These are phyloP conservation scores for Clonostachys byssicola DNA, from an alignment of 2,329 filamentous ascomycete species.

Conservation along the genomic window DNA sequence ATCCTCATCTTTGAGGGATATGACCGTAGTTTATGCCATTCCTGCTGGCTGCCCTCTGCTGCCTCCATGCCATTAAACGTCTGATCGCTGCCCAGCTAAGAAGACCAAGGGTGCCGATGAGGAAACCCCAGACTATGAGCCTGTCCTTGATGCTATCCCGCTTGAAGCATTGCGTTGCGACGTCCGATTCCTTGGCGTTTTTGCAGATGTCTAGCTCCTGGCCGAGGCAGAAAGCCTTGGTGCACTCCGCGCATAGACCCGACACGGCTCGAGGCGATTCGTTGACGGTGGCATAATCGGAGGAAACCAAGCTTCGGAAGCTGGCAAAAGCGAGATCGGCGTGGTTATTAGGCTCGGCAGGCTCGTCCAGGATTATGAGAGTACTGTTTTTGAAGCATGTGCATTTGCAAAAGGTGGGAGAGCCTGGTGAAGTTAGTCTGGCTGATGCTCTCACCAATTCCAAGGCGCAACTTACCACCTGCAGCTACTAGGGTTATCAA, in stretches of 20 bases:
- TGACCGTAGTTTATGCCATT: conserved; percentile 20
- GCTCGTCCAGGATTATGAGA: conserved; percentile 54
- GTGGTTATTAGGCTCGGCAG: conserved; percentile 22
- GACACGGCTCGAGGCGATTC: conserved; percentile 5
- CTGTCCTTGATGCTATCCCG: conserved; percentile 64
- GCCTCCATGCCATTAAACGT: conserved; percentile 37
- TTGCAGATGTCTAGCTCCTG: conserved; percentile 61
- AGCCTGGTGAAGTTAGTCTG: conserved; percentile 30
- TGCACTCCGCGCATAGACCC: conserved; percentile 56
- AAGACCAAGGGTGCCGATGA: conserved; percentile 53
- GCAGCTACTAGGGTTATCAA: conserved; percentile 30
- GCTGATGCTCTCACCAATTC: background rate
- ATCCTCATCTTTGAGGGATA: conserved; percentile 8
- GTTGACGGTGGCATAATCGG: conserved; percentile 8
- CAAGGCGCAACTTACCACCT: conserved; percentile 25
- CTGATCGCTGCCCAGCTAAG: conserved; percentile 56
- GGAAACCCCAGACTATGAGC: conserved; percentile 62
- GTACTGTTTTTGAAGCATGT: conserved; percentile 68
- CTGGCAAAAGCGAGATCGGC: background rate
- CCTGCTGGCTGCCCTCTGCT: conserved; percentile 18
- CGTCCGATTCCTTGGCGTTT: conserved; percentile 56
- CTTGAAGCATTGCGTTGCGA: conserved; percentile 61
- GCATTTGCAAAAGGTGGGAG: conserved; percentile 66
- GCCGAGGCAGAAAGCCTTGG: conserved; percentile 58
- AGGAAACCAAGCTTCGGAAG: background rate